These are phyloP conservation scores for Aspergillus fructus DNA, from an alignment of 2,329 filamentous ascomycete species.

Conservation along the genomic window DNA sequence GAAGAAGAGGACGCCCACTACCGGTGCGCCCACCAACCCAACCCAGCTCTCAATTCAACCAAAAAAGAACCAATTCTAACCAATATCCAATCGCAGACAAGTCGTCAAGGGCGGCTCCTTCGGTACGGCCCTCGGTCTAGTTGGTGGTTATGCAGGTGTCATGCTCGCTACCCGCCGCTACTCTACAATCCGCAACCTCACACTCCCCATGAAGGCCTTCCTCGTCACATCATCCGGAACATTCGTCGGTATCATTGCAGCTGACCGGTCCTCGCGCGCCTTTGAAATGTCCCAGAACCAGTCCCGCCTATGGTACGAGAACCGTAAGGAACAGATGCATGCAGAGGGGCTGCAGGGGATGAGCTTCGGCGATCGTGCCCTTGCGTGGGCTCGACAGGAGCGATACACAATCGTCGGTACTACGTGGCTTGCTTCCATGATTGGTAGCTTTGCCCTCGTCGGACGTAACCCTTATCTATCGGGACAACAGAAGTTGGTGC, in stretches of 20 bases:
- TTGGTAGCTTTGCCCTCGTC: conserved; percentile 70
- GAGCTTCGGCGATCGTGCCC: conserved; percentile 58
- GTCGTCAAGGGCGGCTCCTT: conserved; percentile 77
- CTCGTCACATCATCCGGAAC: conserved; percentile 79
- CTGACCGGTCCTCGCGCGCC: conserved; percentile 69
- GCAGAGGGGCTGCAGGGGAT: conserved; percentile 58
- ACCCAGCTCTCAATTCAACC: background rate
- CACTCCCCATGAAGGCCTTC: conserved; percentile 87
- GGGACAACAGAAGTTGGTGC: conserved; percentile 82
- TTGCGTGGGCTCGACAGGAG: conserved; percentile 75
- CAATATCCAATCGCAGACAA: conserved; percentile 43
- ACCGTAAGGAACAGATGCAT: conserved; percentile 56
- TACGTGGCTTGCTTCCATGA: conserved; percentile 81
- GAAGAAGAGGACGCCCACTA: conserved; percentile 91
- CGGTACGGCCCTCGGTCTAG: conserved; percentile 69
- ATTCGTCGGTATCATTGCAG: conserved; percentile 83
- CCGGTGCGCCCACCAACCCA: conserved; percentile 46
- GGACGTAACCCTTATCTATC: conserved; percentile 73
- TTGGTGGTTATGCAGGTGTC: conserved; percentile 67
- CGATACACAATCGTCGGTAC: conserved; percentile 82
- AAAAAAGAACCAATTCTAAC: conserved; percentile 8
- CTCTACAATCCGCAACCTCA: conserved; percentile 74
- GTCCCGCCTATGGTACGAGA: conserved; percentile 65
- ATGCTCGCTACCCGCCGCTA: conserved; percentile 68
- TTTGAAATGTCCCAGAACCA: conserved; percentile 73